Evolutionary conservation across 495 filamentous ascomycete genomes (phyloP).

Genomic region (Penicillium samsonianum): DNA sequence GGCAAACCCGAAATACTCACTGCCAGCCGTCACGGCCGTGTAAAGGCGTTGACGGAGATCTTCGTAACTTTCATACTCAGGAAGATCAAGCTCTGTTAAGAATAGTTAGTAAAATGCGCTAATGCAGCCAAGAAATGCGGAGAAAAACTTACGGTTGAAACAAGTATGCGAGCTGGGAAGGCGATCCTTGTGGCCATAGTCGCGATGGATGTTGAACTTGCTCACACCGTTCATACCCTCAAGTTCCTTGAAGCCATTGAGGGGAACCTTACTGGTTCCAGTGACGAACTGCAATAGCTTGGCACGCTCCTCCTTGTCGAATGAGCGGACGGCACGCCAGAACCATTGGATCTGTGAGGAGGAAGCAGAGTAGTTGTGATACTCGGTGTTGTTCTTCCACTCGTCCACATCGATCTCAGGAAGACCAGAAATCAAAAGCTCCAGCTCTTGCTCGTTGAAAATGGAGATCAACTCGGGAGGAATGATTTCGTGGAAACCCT

Average conservation of each 20-base stretch:
- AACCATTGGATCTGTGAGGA: conserved; percentile 99
- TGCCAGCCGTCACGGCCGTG: conserved; percentile 92
- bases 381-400: conserved; percentile 98
- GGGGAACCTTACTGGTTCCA: conserved; percentile 95
- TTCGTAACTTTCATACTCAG: conserved; percentile 98
- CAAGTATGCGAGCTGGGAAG: conserved; percentile 96
- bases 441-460: conserved; percentile 98
- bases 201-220: conserved; percentile 97
- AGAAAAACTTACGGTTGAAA: conserved; percentile 88
- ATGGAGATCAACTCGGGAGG: conserved; percentile 92
- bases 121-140: neutral
- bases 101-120: conserved; percentile 32
- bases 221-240: conserved; percentile 99
- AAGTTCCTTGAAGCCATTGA: conserved; percentile 98
- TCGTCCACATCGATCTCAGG: conserved; percentile 98
- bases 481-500: conserved; percentile 98
- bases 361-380: conserved; percentile 94
- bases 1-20: conserved; percentile 98
- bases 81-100: conserved; percentile 88
- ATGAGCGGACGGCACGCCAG: conserved; percentile 97
- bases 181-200: conserved; percentile 96
- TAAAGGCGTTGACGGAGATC: conserved; percentile 80
- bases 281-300: conserved; percentile 98
- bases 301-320: conserved; percentile 97
- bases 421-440: conserved; percentile 93